Percentiles rank a stretch among this genome's conserved stretches.
Evolutionary conservation across 371 early-diverging fungal species (phyloP).

Genomic region (Syncephalastrum sp.): DNA sequence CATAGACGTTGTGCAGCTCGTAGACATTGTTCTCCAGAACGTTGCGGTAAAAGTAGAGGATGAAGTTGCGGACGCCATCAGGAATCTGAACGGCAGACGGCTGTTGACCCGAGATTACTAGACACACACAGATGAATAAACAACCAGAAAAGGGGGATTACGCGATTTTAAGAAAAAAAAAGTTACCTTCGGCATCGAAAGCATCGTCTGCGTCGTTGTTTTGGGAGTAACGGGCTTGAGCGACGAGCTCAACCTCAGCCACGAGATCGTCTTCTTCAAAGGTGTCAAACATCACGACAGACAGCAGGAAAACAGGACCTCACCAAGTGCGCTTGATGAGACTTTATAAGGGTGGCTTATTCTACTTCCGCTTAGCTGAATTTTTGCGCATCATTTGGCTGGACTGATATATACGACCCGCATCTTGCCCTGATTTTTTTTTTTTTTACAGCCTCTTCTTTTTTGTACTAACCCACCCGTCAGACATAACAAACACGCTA

Average conservation of each 20-base stretch:
- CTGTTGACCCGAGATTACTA: constrained; percentile 34
- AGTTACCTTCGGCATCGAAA: constrained; percentile 44
- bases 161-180: background rate
- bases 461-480: too few species aligned
- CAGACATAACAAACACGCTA: too few species aligned
- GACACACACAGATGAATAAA: background rate
- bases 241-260: constrained; percentile 83
- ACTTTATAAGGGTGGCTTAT: too few species aligned
- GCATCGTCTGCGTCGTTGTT: constrained; percentile 58
- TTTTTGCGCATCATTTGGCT: too few species aligned
- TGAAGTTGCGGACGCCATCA: constrained; percentile 82
- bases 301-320: too few species aligned
- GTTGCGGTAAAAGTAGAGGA: constrained; percentile 79
- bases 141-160: background rate
- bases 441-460: too few species aligned
- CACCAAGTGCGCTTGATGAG: too few species aligned
- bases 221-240: constrained; percentile 44
- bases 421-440: too few species aligned
- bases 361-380: too few species aligned
- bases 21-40: constrained; percentile 77
- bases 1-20: constrained; percentile 88
- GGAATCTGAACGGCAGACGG: constrained; percentile 66
- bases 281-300: constrained; percentile 28
- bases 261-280: constrained; percentile 81
- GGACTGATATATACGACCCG: too few species aligned